Evolutionary conservation across 805 yeast genomes (phyloP), one percentile per base, ranked within the genome.

Genomic region (Ogataea allantospora): DNA sequence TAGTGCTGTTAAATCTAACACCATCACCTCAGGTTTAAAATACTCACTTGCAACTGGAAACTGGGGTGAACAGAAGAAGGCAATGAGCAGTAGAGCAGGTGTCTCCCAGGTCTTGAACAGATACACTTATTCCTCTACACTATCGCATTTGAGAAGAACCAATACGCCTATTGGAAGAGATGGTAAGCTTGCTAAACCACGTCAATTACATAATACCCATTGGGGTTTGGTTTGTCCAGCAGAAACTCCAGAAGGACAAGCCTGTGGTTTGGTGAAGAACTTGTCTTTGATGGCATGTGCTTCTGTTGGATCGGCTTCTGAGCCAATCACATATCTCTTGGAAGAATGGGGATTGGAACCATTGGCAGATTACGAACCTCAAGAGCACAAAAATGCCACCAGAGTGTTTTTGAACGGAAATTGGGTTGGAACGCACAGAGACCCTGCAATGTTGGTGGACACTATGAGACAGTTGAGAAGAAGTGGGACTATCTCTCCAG

Each of bases 141-240:
- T 93, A 57, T 93, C 99, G 40, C 99, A 93, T 73, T 82, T 93
- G 68, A 83, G 99, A 70, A 87, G 99, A 77, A 93, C 99, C 2
- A 93, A 93, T 60, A 95, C 99, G 4, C 99, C 99, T 27, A 93
- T 93, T 63, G 99, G 99, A 44, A 83, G 98, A 72, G 99, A 93
- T 66, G 99, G 99, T 72, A 93, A 93, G 66, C 77, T 93, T 49
- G 99, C 99, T 31, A 88, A 93, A 58, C 99, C 99, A 31, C 89
- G 99, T 71, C 99, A 93, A 70, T 75, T 93, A 58, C 99, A 93
- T 70, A 93, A 93, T 65, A 93, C 99, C 20, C 99, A 93, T 68
- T 93, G 99, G 99, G 99, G 99, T 58, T 76, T 93, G 55, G 98
- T 93, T 30, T 93, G 99, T 69, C 99, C 99, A 35, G 99, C 99